Evolutionary conservation across 345 rosid species (phyloP).

Genomic region (Nephelium lappaceum): DNA sequence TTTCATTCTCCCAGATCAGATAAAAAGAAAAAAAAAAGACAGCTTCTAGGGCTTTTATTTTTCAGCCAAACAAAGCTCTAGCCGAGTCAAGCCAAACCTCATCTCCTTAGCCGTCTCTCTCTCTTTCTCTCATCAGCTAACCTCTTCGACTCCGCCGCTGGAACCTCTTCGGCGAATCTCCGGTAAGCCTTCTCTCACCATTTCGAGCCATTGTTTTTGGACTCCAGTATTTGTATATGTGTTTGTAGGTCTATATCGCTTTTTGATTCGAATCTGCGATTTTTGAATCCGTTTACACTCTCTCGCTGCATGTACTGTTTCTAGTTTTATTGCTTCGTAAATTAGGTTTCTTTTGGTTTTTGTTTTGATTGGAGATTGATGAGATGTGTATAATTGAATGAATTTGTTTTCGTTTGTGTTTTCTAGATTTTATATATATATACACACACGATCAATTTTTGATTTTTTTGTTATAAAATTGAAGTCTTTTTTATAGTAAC

Average conservation of each 20-base stretch:
- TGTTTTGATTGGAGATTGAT: neutral
- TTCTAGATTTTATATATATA: neutral
- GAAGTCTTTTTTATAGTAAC: neutral
- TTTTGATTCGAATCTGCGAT: neutral
- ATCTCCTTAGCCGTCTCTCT: neutral
- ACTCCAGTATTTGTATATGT: neutral
- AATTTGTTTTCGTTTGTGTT: neutral
- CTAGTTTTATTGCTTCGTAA: neutral
- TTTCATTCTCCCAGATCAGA: neutral
- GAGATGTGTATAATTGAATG: neutral
- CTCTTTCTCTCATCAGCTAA: neutral
- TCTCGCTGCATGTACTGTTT: slow-evolving; percentile 1
- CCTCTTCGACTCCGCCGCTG: slow-evolving; percentile 5
- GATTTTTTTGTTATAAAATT: too few relatives aligned
- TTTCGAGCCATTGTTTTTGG: neutral
- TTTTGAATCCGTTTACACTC: neutral
- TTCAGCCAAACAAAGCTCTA: slow-evolving; percentile 1
- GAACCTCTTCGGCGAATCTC: slow-evolving; percentile 3
- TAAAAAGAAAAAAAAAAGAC: neutral
- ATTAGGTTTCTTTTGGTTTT: neutral
- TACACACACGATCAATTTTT: neutral
- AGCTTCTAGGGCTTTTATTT: slow-evolving; percentile 16
- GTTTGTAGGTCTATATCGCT: neutral
- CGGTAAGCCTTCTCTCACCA: neutral
- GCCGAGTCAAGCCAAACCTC: neutral